These are phyloP conservation scores for Magnaporthiopsis rhizophila DNA, from an alignment of 2,329 filamentous ascomycete species.

Conservation along the genomic window DNA sequence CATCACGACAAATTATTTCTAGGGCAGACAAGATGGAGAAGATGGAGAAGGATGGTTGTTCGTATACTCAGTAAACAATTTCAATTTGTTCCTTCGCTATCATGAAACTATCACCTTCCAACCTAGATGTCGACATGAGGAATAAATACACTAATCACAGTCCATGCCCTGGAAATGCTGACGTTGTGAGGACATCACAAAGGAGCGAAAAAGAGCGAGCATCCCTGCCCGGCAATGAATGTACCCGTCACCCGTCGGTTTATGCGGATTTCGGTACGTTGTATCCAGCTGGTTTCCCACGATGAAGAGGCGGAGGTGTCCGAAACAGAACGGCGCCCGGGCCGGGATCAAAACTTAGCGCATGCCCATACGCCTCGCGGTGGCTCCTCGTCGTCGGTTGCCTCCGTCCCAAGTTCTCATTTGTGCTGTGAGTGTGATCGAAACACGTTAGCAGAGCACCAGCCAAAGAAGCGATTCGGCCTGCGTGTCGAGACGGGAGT, in stretches of 20 bases:
- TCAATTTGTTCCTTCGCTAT: not conserved
- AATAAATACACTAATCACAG: not conserved
- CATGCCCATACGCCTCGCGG: not conserved
- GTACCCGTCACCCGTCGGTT: not conserved
- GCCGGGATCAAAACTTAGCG: not conserved
- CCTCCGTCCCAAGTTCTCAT: slow-evolving; percentile 43
- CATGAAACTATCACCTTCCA: not conserved
- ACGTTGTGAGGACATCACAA: not conserved
- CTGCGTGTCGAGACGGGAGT: not conserved
- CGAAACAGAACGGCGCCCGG: not conserved
- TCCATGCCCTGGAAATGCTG: not conserved
- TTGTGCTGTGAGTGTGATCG: slow-evolving; percentile 29
- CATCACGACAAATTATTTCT: not conserved
- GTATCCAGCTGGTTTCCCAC: not conserved
- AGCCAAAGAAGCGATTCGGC: not conserved
- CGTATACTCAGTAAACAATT: not conserved
- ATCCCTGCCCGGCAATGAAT: not conserved
- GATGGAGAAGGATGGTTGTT: not conserved
- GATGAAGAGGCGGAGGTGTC: not conserved
- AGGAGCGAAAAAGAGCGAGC: not conserved
- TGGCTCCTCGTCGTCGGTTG: slow-evolving; percentile 25
- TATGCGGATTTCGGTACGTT: not conserved
- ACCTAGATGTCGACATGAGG: not conserved
- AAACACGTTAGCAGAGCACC: not conserved
- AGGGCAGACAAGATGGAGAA: not conserved